Conservation (phyloP, 352 stramenopile species). For the Globisporangium orthogonon region DNA sequence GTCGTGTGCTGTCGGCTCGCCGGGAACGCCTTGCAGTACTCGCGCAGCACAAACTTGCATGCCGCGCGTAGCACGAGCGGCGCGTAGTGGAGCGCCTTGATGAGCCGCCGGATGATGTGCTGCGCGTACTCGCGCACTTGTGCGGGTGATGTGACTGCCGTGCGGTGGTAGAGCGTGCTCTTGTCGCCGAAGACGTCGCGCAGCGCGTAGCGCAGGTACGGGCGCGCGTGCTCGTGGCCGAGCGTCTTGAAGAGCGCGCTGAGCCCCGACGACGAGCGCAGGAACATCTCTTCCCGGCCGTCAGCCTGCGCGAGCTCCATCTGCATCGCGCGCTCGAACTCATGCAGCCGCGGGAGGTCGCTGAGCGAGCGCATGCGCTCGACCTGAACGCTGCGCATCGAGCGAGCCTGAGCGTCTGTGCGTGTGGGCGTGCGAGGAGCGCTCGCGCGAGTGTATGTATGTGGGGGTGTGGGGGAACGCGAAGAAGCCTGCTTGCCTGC, state of each 20-base stretch:
- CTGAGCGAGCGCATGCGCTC: constrained; percentile 16
- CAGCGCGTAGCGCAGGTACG: constrained; percentile 80
- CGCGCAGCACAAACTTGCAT: constrained; percentile 60
- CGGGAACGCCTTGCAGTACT: constrained; percentile 71
- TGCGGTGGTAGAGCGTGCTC: constrained; percentile 45
- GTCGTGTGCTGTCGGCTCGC: constrained; percentile 44
- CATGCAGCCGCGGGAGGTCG: constrained; percentile 56
- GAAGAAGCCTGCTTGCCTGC: not conserved
- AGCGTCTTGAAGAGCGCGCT: constrained; percentile 67
- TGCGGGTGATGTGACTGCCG: constrained; percentile 15
- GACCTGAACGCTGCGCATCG: constrained; percentile 9
- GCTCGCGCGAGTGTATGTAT: not conserved
- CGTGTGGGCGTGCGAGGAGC: not conserved
- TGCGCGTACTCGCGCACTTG: constrained; percentile 53
- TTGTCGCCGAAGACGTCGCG: constrained; percentile 69
- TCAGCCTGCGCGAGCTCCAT: constrained; percentile 50
- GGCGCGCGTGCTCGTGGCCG: constrained; percentile 53
- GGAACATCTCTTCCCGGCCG: constrained; percentile 71
- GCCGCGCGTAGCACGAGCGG: constrained; percentile 65
- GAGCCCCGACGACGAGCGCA: constrained; percentile 69
- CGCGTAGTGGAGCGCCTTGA: constrained; percentile 66
- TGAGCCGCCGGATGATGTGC: constrained; percentile 57
- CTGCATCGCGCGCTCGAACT: constrained; percentile 63
- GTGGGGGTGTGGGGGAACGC: not conserved
- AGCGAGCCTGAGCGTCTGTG: no score